Conservation (phyloP, 257 asterid genomes). For the Scutellaria galericulata region DNA sequence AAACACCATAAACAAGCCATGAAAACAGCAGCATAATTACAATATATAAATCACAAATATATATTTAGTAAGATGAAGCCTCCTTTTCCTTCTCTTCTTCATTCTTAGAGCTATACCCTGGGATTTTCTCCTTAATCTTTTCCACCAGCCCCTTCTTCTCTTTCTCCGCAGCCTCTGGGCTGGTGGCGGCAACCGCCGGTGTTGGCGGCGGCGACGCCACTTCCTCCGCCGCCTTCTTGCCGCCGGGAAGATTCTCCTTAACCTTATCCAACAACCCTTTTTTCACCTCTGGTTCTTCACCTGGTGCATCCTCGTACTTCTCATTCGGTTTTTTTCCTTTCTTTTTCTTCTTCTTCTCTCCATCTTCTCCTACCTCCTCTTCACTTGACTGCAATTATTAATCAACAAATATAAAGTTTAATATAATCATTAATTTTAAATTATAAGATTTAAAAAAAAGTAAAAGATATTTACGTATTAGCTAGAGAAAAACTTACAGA, state of each 20-base stretch:
- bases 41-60: neutral
- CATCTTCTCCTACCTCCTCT: conserved; percentile 65
- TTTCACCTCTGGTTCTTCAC: conserved; percentile 57
- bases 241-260: conserved; percentile 77
- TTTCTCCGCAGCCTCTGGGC: conserved; percentile 40
- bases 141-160: conserved; percentile 76
- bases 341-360: conserved; percentile 67
- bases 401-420: neutral
- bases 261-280: conserved; percentile 72
- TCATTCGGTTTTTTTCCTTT: conserved; percentile 34
- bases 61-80: neutral
- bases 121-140: conserved; percentile 82
- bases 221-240: conserved; percentile 61
- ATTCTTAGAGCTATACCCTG: conserved; percentile 62
- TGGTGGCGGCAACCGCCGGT: conserved; percentile 33
- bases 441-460: too few relatives aligned
- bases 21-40: neutral
- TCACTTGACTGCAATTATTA: conserved; percentile 62
- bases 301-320: conserved; percentile 34
- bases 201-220: conserved; percentile 42
- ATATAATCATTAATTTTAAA: too few relatives aligned
- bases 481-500: too few relatives aligned
- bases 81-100: conserved; percentile 56
- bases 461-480: too few relatives aligned
- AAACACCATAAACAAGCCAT: neutral